Conservation (phyloP, 2,329 filamentous ascomycete species). For the Ceratocystis cacaofunesta region DNA sequence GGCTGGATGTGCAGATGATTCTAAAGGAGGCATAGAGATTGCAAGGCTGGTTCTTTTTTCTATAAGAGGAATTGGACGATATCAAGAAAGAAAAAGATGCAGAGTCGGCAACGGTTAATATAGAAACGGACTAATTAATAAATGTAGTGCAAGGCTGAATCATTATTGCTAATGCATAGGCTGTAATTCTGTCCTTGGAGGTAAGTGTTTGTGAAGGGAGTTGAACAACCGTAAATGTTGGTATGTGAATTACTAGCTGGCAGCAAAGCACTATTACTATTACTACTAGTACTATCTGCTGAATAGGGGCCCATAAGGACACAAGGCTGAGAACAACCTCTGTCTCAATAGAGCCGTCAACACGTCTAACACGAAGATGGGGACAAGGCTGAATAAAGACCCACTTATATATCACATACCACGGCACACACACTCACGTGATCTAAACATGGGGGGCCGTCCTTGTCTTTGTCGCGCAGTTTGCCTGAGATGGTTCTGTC, state of each 20-base stretch:
- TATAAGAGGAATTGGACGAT: neutral
- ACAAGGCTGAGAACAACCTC: neutral
- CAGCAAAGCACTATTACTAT: neutral
- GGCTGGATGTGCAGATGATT: neutral
- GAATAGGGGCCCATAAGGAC: too few species aligned
- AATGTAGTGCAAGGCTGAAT: neutral
- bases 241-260: neutral
- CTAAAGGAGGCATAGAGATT: conserved; percentile 5
- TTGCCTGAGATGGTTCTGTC: neutral
- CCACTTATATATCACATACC: neutral
- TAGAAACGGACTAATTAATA: neutral
- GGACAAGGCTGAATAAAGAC: neutral
- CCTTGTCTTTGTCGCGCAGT: neutral
- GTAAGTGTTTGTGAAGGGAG: neutral
- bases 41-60: neutral
- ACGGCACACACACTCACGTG: neutral
- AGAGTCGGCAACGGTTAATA: neutral
- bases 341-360: neutral
- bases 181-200: neutral
- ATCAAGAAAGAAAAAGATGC: neutral
- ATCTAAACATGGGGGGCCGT: neutral
- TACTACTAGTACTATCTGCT: neutral
- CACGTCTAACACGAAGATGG: neutral
- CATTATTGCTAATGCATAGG: neutral
- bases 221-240: neutral